Evolutionary conservation across 345 rosid species (phyloP), one percentile per base, ranked within the genome.

Genomic region (Brassica rapa): DNA sequence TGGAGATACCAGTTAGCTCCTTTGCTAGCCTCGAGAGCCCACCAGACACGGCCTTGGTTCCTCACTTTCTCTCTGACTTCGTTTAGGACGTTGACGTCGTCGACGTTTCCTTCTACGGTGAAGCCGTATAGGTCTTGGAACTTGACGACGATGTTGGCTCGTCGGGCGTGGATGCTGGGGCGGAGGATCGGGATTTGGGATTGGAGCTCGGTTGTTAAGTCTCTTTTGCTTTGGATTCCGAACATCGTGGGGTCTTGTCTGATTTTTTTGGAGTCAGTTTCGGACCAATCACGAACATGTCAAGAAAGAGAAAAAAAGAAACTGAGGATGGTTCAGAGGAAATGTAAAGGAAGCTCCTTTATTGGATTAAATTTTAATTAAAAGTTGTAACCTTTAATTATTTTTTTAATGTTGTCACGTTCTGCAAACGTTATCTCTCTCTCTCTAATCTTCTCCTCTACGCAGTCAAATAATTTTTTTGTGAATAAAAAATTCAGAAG

Each of bases 1-100:
- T 88, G 94, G 82, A 93, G 84, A 83, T 96, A 96, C 99, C 99
- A 96, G 82, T 96, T 90, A 16, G 98, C 96, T 27, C 99, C 99
- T 83, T 96, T 96, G 88, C 93, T 96, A 21, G 99, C 98, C 85
- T 96, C 99, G 6, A 96, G 75, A 11, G 90, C 89, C 98, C 98
- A 96, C 99, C 99, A 96, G 32, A 96, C 96, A 11, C 95, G 83
- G 51, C 97, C 98, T 75, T 95, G 99, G 59, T 88, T 86, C 84
- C 98, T 87, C 30, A 95, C 99, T 84, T 91, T 95, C 88, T 95
- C 99, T 32, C 99, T 87, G 0, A 95, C 97, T 86, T 95, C 99
- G 60, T 95, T 96, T 82, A 96, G 67, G 5, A 96, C 82, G 68
- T 96, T 96, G 1, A 93, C 99, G 80, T 96, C 98, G 82, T 96